Evolutionary conservation across 1,139 yeast genomes (phyloP).

Genomic region (Diutina siamensis): DNA sequence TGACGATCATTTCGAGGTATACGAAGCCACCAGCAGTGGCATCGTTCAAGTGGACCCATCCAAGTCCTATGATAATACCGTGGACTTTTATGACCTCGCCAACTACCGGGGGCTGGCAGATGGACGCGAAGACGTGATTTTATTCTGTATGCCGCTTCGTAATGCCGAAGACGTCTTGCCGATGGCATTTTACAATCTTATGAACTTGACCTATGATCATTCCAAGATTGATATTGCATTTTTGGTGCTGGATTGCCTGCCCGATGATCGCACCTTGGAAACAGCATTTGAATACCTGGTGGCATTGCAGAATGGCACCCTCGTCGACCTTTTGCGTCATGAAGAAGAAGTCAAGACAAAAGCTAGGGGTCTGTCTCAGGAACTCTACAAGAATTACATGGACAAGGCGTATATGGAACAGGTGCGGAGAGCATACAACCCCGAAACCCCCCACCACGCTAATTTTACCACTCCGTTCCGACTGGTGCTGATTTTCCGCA

Average conservation of each 20-base stretch:
- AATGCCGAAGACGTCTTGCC: slow-evolving; percentile 76
- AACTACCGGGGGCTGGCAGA: slow-evolving; percentile 35
- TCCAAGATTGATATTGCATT: slow-evolving; percentile 73
- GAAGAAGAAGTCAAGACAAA: slow-evolving; percentile 24
- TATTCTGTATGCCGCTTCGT: slow-evolving; percentile 67
- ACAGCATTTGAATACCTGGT: slow-evolving; percentile 54
- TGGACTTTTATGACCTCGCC: slow-evolving; percentile 51
- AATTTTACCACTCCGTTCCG: slow-evolving; percentile 65
- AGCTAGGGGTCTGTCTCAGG: slow-evolving; percentile 27
- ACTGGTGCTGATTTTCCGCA: slow-evolving; percentile 62
- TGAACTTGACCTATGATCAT: slow-evolving; percentile 82
- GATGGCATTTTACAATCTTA: slow-evolving; percentile 71
- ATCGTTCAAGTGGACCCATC: slow-evolving; percentile 13
- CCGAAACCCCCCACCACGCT: slow-evolving; percentile 45
- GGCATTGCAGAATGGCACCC: slow-evolving; percentile 60
- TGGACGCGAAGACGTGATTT: slow-evolving; percentile 18
- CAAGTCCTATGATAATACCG: slow-evolving; percentile 21
- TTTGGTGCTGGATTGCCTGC: slow-evolving; percentile 74
- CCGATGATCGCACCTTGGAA: slow-evolving; percentile 62
- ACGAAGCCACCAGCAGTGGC: slow-evolving; percentile 30
- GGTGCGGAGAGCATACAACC: slow-evolving; percentile 45
- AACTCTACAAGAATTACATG: slow-evolving; percentile 60
- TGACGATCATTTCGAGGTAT: slow-evolving; percentile 16
- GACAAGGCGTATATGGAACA: slow-evolving; percentile 48
- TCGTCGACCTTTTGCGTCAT: slow-evolving; percentile 35